phyloP scores from a whole-genome alignment of 2,329 filamentous ascomycete species.

The Pseudomassariella vexata region DNA sequence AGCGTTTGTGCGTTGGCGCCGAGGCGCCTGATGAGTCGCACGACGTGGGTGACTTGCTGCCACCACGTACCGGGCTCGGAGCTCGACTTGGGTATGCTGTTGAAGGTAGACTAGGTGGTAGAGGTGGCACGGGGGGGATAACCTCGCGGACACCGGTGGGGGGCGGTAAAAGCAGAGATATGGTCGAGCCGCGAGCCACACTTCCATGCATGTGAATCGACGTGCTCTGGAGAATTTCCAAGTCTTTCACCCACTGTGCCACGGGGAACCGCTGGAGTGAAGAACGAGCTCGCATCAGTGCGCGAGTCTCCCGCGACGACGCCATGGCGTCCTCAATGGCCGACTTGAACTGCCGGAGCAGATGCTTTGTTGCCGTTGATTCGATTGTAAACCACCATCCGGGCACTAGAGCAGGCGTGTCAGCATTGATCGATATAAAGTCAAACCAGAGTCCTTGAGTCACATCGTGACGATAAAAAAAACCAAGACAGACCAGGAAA shows the following conservation, averaged over 20 bases:
- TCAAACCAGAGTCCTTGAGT: no score
- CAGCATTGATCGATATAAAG: no score
- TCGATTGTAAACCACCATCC: constrained; percentile 69
- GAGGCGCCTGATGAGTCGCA: no score
- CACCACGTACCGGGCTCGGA: not conserved
- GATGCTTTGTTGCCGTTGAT: constrained; percentile 55
- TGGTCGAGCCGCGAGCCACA: not conserved
- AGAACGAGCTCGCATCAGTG: constrained; percentile 59
- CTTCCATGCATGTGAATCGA: constrained; percentile 46
- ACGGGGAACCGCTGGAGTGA: constrained; percentile 63
- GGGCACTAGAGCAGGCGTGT: no score
- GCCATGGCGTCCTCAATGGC: constrained; percentile 57
- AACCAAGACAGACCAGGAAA: not conserved
- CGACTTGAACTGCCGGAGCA: constrained; percentile 59
- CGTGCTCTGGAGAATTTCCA: constrained; percentile 55
- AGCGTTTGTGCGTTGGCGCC: not conserved
- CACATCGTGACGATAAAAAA: no score
- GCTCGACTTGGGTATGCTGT: not conserved
- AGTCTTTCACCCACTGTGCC: constrained; percentile 59
- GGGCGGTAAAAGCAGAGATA: not conserved
- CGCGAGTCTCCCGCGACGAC: constrained; percentile 48
- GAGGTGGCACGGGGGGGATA: no score
- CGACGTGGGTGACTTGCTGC: no score
- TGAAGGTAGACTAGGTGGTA: not conserved
- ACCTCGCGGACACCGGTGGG: not conserved